Conservation (phyloP, 2,329 filamentous ascomycete species). For the Colletotrichum lindemuthianum region DNA sequence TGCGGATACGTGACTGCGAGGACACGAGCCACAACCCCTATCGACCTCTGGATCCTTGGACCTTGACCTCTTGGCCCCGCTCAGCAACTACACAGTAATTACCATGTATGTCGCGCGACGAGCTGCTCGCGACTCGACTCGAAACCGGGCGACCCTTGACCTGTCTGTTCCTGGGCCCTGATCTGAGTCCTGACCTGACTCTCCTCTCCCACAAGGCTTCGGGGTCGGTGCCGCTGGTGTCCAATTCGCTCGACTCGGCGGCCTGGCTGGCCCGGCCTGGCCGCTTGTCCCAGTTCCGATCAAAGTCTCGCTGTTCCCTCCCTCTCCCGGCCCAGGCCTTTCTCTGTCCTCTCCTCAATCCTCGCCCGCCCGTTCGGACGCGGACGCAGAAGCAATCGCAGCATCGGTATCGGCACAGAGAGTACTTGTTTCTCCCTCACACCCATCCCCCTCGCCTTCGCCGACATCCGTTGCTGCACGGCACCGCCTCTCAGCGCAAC, state of each 20-base stretch:
- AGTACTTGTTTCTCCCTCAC: constrained; percentile 26
- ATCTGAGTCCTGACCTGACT: constrained; percentile 18
- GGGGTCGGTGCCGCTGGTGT: constrained; percentile 18
- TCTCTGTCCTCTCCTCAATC: constrained; percentile 26
- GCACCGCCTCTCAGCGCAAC: constrained; percentile 3
- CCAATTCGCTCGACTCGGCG: constrained; percentile 1
- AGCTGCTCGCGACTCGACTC: constrained; percentile 21
- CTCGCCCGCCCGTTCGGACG: constrained; percentile 3
- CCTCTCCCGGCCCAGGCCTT: constrained; percentile 26
- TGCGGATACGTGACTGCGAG: neutral
- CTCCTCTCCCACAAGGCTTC: neutral
- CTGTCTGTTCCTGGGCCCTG: constrained; percentile 12
- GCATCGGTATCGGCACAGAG: too few species aligned
- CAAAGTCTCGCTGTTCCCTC: constrained; percentile 34
- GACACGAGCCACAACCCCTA: constrained; percentile 3
- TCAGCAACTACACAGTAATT: too few species aligned
- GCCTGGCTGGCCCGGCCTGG: constrained; percentile 28
- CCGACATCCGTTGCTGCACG: constrained; percentile 20
- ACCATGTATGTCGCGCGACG: constrained; percentile 23
- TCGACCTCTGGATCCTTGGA: constrained; percentile 25
- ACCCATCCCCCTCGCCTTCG: constrained; percentile 24
- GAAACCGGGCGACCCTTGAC: constrained; percentile 24
- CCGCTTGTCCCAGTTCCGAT: constrained; percentile 32
- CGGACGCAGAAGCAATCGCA: too few species aligned
- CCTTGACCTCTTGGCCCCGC: constrained; percentile 24